These are phyloP conservation scores for Prasinococcaceae sp. DNA, from an alignment of 139 green algal species.

Conservation along the genomic window DNA sequence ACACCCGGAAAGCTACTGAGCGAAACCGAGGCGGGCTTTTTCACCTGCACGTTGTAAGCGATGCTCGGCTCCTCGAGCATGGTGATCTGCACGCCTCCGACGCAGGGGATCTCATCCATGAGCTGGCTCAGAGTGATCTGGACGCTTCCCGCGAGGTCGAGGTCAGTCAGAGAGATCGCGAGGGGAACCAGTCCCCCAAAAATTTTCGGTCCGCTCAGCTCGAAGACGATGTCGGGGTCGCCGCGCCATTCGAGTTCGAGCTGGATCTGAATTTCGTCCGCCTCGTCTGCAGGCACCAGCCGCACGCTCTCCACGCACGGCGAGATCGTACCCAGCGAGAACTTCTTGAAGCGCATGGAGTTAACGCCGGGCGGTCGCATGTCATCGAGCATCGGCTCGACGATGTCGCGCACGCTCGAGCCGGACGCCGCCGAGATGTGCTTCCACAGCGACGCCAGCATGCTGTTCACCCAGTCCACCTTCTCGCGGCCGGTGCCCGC, in stretches of 20 bases:
- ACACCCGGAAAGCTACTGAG: not conserved
- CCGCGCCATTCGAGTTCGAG: not conserved
- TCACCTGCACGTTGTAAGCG: not conserved
- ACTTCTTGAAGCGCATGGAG: not conserved
- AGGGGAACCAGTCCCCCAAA: not conserved
- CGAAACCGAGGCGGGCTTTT: not conserved
- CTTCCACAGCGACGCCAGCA: not conserved
- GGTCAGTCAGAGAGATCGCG: not conserved
- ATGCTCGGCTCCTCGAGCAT: not conserved
- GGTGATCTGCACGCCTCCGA: constrained; percentile 1
- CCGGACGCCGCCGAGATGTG: not conserved
- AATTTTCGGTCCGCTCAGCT: not conserved
- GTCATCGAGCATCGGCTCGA: not conserved
- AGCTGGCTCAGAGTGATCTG: not conserved
- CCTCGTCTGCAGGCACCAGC: not conserved
- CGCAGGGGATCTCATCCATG: not conserved
- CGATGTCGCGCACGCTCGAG: not conserved
- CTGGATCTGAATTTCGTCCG: not conserved
- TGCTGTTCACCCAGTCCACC: no score
- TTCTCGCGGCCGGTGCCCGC: no score
- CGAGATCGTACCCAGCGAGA: not conserved
- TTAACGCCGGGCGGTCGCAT: not conserved
- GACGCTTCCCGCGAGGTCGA: not conserved
- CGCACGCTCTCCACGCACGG: not conserved
- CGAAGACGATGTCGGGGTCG: not conserved